Evolutionary conservation across 176 grass and related monocot genomes (phyloP).

Genomic region (Thinopyrum elongatum): DNA sequence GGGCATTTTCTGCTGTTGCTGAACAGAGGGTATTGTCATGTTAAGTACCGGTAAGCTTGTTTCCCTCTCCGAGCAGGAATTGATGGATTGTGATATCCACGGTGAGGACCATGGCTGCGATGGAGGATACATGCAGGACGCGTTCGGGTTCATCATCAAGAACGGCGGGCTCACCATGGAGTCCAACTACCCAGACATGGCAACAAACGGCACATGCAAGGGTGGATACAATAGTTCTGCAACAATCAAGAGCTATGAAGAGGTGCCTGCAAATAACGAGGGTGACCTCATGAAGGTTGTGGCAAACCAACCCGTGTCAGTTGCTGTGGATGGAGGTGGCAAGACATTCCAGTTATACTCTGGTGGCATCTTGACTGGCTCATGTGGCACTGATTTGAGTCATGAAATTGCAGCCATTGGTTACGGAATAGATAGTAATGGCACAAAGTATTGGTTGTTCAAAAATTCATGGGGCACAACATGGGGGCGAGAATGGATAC

Average conservation of each 20-base stretch:
- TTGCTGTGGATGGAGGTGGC: not conserved
- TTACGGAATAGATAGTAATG: not conserved
- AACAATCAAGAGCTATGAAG: slow-evolving; percentile 7
- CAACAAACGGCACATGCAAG: not conserved
- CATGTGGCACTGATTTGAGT: not conserved
- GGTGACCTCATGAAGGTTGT: slow-evolving; percentile 7
- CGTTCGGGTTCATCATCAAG: slow-evolving; percentile 1
- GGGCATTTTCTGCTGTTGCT: slow-evolving; percentile 8
- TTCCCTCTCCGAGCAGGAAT: not conserved
- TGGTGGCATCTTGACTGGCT: not conserved
- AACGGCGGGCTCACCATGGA: not conserved
- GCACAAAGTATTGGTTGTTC: slow-evolving; percentile 7
- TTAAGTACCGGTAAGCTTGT: not conserved
- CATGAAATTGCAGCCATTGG: slow-evolving; percentile 12
- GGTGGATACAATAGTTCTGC: not conserved
- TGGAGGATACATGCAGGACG: not conserved
- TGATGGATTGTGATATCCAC: not conserved
- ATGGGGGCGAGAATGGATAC: slow-evolving; percentile 15
- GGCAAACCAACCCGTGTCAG: not conserved
- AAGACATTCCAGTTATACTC: slow-evolving; percentile 6
- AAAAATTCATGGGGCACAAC: slow-evolving; percentile 12
- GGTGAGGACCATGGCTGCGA: not conserved
- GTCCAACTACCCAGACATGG: slow-evolving; percentile 7
- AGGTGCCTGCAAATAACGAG: not conserved
- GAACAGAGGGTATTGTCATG: not conserved